Evolutionary conservation across 352 stramenopile species (phyloP).

Genomic region (Phytopythium litorale): DNA sequence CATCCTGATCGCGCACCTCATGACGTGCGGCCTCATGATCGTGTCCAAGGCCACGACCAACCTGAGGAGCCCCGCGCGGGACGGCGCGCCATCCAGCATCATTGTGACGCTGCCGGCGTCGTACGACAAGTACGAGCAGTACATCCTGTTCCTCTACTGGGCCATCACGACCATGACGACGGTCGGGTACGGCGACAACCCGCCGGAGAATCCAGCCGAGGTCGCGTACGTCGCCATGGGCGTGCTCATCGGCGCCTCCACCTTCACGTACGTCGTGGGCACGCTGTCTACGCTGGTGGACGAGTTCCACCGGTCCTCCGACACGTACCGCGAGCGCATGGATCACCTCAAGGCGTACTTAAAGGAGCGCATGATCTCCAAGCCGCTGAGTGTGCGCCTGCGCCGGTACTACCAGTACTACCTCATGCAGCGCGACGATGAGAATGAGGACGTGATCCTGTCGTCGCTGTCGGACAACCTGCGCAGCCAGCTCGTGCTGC

Average conservation of each 20-base stretch:
- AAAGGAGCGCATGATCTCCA: conserved; percentile 55
- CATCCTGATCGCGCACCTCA: conserved; percentile 52
- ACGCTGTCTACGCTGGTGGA: conserved; percentile 76
- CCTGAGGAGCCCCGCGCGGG: not conserved
- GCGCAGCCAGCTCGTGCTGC: conserved; percentile 65
- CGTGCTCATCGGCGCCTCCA: conserved; percentile 58
- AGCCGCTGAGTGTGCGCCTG: conserved; percentile 44
- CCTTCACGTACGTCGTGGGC: conserved; percentile 76
- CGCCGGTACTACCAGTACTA: conserved; percentile 84
- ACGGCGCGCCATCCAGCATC: conserved; percentile 4
- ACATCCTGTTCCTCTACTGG: conserved; percentile 77
- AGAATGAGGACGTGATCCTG: conserved; percentile 72
- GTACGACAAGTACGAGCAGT: conserved; percentile 41
- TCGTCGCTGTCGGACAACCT: conserved; percentile 67
- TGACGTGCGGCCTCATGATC: conserved; percentile 66
- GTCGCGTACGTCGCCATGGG: conserved; percentile 49
- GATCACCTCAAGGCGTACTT: conserved; percentile 79
- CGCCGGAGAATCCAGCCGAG: conserved; percentile 52
- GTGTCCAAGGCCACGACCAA: conserved; percentile 26
- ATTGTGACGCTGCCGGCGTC: conserved; percentile 12
- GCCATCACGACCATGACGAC: conserved; percentile 79
- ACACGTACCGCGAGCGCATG: conserved; percentile 58
- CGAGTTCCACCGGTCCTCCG: conserved; percentile 46
- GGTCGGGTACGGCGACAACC: conserved; percentile 67
- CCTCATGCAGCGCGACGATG: conserved; percentile 62